Base-by-base conservation (phyloP, 345 rosid species). In the Camelina neglecta region DNA sequence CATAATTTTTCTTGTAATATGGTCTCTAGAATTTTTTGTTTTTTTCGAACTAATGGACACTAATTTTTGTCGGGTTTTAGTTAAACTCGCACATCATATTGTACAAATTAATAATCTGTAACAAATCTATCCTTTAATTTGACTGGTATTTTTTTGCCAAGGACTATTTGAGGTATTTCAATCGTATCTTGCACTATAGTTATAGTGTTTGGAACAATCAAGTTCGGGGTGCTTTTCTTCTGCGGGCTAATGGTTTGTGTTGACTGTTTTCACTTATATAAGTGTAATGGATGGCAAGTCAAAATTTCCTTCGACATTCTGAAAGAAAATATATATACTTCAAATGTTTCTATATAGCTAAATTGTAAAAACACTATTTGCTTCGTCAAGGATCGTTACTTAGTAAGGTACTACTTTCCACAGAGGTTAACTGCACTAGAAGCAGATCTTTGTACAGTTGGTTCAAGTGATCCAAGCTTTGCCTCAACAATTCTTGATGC, bases 391-490 rank as follows among this genome's bases (percentile, higher is more conserved):
- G 55, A 54, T 21, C 6, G 35, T 56, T 57, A 45, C 60, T 47
- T 57, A 65, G 10, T 35, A 47, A 66, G 11, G 23, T 62, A 33
- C 33, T 11, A 13, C 1, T 75, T 50, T 15, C 53, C 44, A 64
- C 86, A 93, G 98, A 87, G 79, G 61, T 80, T 93, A 71, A 18
- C 67, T 16, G 75, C 67, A 23, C 70, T 93, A 45, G 98, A 88
- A 85, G 87, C 77, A 63, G 87, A 83, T 74, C 68, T 93, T 39
- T 69, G 68, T 59, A 60, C 62, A 47, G 81, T 69, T 62, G 80
- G 70, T 74, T 81, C 90, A 12, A 80, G 81, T 59, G 88, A 93
- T 79, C 79, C 83, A 15, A 76, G 78, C 20, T 35, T 55, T 44
- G 76, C 78, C 78, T 86, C 92, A 61, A 77, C 72, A 72, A 74